Percentiles rank a stretch among this genome's conserved stretches.
phyloP scores from a whole-genome alignment of 2,329 filamentous ascomycete species.

The Nemania bipapillata region DNA sequence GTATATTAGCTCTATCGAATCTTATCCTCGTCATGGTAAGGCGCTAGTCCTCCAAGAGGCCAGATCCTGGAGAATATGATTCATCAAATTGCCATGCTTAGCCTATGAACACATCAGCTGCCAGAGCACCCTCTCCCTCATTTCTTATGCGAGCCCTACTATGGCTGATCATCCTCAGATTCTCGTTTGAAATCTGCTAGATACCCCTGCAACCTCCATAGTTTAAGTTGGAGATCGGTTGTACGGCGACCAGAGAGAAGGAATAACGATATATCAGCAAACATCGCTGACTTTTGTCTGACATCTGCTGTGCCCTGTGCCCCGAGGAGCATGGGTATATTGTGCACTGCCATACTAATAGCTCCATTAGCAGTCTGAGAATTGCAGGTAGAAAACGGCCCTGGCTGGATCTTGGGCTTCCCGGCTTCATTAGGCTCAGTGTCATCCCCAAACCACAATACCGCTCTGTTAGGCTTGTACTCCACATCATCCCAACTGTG shows the following conservation, averaged over 20 bases:
- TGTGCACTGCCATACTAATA: slow-evolving; percentile 62
- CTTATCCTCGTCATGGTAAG: too few species aligned
- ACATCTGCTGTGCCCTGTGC: slow-evolving; percentile 57
- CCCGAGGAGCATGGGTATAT: slow-evolving; percentile 64
- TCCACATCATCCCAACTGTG: slow-evolving; percentile 58
- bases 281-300: slow-evolving; percentile 49
- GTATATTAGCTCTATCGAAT: too few species aligned
- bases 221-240: slow-evolving; percentile 59
- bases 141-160: neutral
- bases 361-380: slow-evolving; percentile 52
- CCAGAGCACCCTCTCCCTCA: neutral
- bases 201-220: slow-evolving; percentile 71
- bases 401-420: slow-evolving; percentile 38
- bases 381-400: slow-evolving; percentile 60
- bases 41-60: neutral
- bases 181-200: slow-evolving; percentile 47
- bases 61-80: neutral
- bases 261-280: slow-evolving; percentile 55
- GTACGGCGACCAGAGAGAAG: slow-evolving; percentile 59
- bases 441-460: slow-evolving; percentile 57
- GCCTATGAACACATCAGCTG: neutral
- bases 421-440: slow-evolving; percentile 11
- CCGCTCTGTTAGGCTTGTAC: slow-evolving; percentile 56
- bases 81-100: neutral
- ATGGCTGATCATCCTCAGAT: neutral